Conservation (phyloP, 2,329 filamentous ascomycete species). For the Colletotrichum camelliae region DNA sequence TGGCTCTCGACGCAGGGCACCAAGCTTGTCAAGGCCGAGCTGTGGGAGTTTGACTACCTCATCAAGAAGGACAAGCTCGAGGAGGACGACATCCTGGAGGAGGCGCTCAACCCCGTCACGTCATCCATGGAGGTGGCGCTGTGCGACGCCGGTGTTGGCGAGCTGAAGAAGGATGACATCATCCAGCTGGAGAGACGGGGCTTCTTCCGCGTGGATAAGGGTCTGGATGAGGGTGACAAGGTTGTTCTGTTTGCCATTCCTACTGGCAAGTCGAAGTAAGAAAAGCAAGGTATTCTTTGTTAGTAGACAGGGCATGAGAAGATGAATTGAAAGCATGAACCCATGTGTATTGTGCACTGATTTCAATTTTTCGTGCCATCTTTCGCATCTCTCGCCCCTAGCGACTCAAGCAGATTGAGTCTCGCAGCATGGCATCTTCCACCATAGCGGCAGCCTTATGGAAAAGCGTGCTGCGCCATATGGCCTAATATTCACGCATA, state of each 20-base stretch:
- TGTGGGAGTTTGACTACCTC: conserved; percentile 94
- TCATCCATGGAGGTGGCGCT: conserved; percentile 76
- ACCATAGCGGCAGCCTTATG: too few relatives aligned
- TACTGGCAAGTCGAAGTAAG: conserved; percentile 57
- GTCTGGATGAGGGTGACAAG: conserved; percentile 53
- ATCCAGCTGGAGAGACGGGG: conserved; percentile 95
- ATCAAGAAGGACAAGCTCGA: conserved; percentile 95
- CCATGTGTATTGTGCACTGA: background rate
- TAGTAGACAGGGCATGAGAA: background rate
- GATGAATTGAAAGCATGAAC: conserved; percentile 6
- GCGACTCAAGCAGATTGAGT: too few relatives aligned
- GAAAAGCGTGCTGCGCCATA: too few relatives aligned
- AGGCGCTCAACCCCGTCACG: conserved; percentile 80
- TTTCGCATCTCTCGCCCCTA: too few relatives aligned
- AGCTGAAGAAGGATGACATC: conserved; percentile 85
- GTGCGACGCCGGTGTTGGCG: conserved; percentile 80
- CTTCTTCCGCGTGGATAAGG: conserved; percentile 85
- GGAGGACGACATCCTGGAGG: conserved; percentile 84
- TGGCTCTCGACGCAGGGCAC: conserved; percentile 83
- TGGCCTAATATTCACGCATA: too few relatives aligned
- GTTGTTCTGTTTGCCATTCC: conserved; percentile 64
- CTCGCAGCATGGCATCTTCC: too few relatives aligned
- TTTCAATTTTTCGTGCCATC: too few relatives aligned
- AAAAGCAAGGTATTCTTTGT: background rate
- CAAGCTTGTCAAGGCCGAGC: conserved; percentile 79